Evolutionary conservation across 1,139 yeast genomes (phyloP).

Genomic region (Taphrina wiesneri): DNA sequence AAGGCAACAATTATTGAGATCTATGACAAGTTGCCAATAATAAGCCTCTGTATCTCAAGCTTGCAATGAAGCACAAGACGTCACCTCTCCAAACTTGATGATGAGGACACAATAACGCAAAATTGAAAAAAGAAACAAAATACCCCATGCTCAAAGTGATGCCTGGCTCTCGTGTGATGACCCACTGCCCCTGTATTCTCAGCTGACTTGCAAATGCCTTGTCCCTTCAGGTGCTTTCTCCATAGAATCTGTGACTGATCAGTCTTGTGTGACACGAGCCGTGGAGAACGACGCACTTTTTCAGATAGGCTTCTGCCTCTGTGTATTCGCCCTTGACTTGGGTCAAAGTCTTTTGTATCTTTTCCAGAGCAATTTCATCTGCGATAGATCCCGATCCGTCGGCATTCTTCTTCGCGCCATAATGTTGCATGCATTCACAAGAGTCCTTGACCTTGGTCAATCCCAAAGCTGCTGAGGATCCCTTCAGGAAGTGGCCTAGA

Average conservation of each 20-base stretch:
- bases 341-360: constrained; percentile 42
- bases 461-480: constrained; percentile 94
- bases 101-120: neutral
- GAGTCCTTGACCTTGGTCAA: constrained; percentile 74
- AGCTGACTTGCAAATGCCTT: neutral
- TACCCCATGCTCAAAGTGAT: neutral
- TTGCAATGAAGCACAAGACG: neutral
- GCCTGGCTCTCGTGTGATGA: neutral
- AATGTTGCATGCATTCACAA: constrained; percentile 90
- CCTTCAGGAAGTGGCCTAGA: constrained; percentile 89
- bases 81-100: neutral
- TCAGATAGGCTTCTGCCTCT: constrained; percentile 44
- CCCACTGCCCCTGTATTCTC: neutral
- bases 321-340: constrained; percentile 46
- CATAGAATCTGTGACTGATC: constrained; percentile 20
- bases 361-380: constrained; percentile 42
- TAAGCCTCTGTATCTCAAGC: neutral
- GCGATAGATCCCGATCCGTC: constrained; percentile 45
- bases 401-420: constrained; percentile 60
- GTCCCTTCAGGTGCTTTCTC: constrained; percentile 9
- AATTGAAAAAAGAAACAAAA: neutral
- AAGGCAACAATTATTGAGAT: neutral
- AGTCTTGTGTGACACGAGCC: neutral
- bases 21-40: neutral
- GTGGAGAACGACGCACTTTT: constrained; percentile 29